Conservation (phyloP, 768 basidiomycete genomes). For the Lyophyllum shimeji region DNA sequence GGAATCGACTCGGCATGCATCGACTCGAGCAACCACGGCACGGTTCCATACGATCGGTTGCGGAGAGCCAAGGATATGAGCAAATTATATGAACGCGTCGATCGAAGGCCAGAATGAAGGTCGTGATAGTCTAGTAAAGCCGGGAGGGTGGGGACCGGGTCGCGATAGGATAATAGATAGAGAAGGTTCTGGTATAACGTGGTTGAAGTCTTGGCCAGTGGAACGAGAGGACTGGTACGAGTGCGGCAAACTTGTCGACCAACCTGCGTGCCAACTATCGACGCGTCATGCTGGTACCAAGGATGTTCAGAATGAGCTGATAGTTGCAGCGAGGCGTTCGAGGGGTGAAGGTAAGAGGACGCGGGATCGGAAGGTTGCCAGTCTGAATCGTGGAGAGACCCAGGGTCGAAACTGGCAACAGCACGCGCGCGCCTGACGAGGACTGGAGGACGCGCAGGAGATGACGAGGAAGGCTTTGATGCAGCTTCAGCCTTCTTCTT, state of each 20-base stretch:
- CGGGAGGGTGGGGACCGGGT: constrained; percentile 30
- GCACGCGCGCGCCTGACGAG: not conserved
- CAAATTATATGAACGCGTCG: constrained; percentile 45
- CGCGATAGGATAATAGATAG: constrained; percentile 30
- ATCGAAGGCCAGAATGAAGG: constrained; percentile 33
- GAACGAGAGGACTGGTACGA: constrained; percentile 17
- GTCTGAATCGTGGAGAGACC: constrained; percentile 24
- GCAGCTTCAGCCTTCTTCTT: not conserved
- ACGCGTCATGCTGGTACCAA: constrained; percentile 11
- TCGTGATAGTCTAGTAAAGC: constrained; percentile 52
- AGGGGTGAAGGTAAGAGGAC: constrained; percentile 5
- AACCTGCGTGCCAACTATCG: constrained; percentile 10
- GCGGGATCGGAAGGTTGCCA: constrained; percentile 25
- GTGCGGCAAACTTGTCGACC: not conserved
- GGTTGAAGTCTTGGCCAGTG: constrained; percentile 26
- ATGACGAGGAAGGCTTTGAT: not conserved
- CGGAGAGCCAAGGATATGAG: constrained; percentile 50
- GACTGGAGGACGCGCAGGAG: not conserved
- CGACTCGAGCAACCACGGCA: constrained; percentile 39
- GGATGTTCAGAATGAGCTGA: not conserved
- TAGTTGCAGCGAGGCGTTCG: not conserved
- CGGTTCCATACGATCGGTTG: constrained; percentile 46
- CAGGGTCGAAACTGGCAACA: constrained; percentile 19
- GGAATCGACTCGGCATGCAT: constrained; percentile 46
- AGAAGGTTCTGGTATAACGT: constrained; percentile 44